A percentile compares a stretch with the other conserved stretches of the same genome.
phyloP scores from a whole-genome alignment of 768 basidiomycete species.

The Paxillus involutus region DNA sequence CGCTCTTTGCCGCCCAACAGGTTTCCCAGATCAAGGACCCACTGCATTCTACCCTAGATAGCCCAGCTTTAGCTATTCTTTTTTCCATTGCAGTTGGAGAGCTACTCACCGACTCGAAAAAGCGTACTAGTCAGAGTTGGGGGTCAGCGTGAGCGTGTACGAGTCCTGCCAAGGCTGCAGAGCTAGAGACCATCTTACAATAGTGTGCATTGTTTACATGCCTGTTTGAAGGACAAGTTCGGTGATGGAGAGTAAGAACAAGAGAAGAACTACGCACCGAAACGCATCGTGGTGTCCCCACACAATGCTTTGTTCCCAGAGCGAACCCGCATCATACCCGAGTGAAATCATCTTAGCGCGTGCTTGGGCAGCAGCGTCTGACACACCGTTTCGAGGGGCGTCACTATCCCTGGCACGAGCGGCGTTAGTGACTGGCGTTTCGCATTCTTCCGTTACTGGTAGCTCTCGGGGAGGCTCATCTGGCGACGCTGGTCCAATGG shows the following conservation, averaged over 20 bases:
- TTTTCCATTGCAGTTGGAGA: neutral
- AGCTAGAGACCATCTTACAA: conserved; percentile 36
- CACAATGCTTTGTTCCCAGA: conserved; percentile 75
- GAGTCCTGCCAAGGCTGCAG: neutral
- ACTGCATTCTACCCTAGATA: conserved; percentile 64
- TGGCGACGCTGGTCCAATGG: conserved; percentile 58
- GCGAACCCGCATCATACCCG: conserved; percentile 63
- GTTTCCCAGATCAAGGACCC: conserved; percentile 58
- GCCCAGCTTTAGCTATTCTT: neutral
- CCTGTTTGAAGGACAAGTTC: conserved; percentile 33
- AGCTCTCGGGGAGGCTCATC: conserved; percentile 36
- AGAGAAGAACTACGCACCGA: conserved; percentile 47
- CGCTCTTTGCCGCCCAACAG: conserved; percentile 58
- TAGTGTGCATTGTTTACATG: conserved; percentile 82
- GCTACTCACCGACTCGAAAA: conserved; percentile 62
- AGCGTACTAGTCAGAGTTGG: conserved; percentile 48
- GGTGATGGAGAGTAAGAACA: neutral
- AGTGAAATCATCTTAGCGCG: conserved; percentile 39
- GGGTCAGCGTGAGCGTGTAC: neutral
- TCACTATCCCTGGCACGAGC: neutral
- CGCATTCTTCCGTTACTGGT: neutral
- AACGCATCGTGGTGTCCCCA: conserved; percentile 84
- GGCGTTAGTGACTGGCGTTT: conserved; percentile 4
- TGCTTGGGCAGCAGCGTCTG: conserved; percentile 35
- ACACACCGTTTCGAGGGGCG: neutral